Conservation (phyloP, 2,329 filamentous ascomycete genomes). For the Trichophyton rubrum region DNA sequence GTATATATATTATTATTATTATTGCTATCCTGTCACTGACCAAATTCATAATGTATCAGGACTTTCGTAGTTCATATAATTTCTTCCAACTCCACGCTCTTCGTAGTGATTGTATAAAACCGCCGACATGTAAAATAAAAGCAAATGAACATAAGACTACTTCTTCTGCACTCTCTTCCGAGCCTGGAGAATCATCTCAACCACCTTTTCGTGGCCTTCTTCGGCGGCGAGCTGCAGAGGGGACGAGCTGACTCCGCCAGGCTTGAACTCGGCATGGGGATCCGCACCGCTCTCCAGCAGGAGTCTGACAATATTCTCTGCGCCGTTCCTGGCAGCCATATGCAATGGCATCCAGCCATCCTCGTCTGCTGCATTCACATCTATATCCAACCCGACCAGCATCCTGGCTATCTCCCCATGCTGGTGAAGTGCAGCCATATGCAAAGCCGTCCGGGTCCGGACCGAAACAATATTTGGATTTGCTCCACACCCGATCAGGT, state of each 20-base stretch:
- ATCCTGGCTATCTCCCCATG: neutral
- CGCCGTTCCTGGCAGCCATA: constrained; percentile 1
- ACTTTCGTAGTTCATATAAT: neutral
- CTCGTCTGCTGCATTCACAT: constrained; percentile 1
- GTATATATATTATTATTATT: neutral
- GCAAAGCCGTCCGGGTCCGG: neutral
- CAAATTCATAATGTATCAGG: neutral
- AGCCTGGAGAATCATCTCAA: constrained; percentile 4
- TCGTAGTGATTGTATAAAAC: no score
- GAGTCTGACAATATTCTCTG: neutral
- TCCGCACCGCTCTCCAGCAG: constrained; percentile 3
- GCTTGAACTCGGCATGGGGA: neutral
- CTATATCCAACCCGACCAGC: neutral
- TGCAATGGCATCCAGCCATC: constrained; percentile 7
- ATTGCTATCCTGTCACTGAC: neutral
- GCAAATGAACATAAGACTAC: neutral
- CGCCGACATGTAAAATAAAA: no score
- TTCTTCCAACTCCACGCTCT: no score
- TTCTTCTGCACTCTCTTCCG: neutral
- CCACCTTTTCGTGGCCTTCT: constrained; percentile 1
- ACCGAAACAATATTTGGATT: constrained; percentile 6
- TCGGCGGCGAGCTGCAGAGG: constrained; percentile 1
- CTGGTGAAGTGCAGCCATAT: constrained; percentile 1
- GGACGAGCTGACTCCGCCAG: neutral
- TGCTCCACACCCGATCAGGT: constrained; percentile 23